A percentile compares a stretch with the other conserved stretches of the same genome.
Conservation (phyloP, 768 basidiomycete species). For the Mycena belliarum region DNA sequence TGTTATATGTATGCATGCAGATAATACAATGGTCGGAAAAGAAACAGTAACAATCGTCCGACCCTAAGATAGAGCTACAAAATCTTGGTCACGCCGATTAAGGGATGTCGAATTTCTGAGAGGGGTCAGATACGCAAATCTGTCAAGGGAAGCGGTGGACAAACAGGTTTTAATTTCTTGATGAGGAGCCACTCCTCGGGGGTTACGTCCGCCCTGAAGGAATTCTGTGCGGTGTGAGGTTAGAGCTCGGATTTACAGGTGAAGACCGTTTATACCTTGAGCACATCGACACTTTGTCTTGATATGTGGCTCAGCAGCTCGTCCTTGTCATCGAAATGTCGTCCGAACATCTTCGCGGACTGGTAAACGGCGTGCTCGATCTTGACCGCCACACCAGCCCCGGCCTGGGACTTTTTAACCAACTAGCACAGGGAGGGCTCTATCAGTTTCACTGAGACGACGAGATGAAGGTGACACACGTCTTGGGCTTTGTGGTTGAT, state of each 20-base stretch:
- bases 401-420: slow-evolving; percentile 92
- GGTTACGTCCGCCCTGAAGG: slow-evolving; percentile 86
- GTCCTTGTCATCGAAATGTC: slow-evolving; percentile 96
- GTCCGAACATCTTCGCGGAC: slow-evolving; percentile 91
- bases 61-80: neutral
- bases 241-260: neutral
- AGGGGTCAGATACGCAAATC: neutral
- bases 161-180: slow-evolving; percentile 78
- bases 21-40: neutral
- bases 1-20: neutral
- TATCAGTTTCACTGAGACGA: neutral
- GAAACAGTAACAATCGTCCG: neutral
- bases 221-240: slow-evolving; percentile 46
- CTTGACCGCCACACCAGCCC: slow-evolving; percentile 96
- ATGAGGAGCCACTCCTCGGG: slow-evolving; percentile 94
- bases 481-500: slow-evolving; percentile 94
- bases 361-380: slow-evolving; percentile 98
- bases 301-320: slow-evolving; percentile 90
- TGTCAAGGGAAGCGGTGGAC: slow-evolving; percentile 26
- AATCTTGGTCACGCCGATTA: neutral
- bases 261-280: slow-evolving; percentile 62
- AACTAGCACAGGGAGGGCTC: slow-evolving; percentile 48
- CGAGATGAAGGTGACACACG: slow-evolving; percentile 39
- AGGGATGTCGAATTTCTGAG: slow-evolving; percentile 19
- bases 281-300: slow-evolving; percentile 90